Base-by-base conservation (phyloP, 78 protist genomes). In the Dictyostelium brefeldianum region DNA sequence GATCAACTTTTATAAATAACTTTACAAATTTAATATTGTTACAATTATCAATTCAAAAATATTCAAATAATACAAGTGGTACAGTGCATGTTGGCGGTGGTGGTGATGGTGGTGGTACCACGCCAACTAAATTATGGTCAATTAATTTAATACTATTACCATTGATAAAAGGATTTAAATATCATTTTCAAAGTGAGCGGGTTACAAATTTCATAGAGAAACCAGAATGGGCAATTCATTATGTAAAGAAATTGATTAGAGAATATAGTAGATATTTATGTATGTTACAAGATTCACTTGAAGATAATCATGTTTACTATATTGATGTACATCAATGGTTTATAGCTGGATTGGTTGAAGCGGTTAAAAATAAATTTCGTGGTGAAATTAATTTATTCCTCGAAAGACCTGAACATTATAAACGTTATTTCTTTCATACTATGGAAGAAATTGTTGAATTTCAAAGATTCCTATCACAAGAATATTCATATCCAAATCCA, bases 221-320 rank as follows among this genome's bases (percentile, higher is more conserved):
- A 56, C 93, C 93, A 50, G 93, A 87, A 57, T 87, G 93, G 93
- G 83, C 93, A 15, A 65, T 87, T 22, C 93, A 87, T 48, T 70
- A 87, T 87, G 53, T 87, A 1, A 87, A 87, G 22, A 56, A 64
- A 54, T 4, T 87, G 10, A 74, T 87, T 15, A 87, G 56, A 36
- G 85, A 87, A 18, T 57, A 87, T 31, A 12, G 51, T 15, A 64
- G 29, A 14, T 87, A 50, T 65, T 27, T 87, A 14, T 14, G 36
- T 51, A 15, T 56, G 11, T 22, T 87, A 14, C 81, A 87, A 54
- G 51, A 27, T 29, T 29, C 75, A 29, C 22, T 87, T 12, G 59
- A 51, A 20, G 47, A 59, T 14, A 67, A 43, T 11, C 0, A 41
- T 4, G 80, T 87, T n/a, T 11, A 25, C 41, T 77, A 77, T 36